These are phyloP conservation scores for Stachybotrys chlorohalonatus DNA, from an alignment of 2,329 filamentous ascomycete species.

Conservation along the genomic window DNA sequence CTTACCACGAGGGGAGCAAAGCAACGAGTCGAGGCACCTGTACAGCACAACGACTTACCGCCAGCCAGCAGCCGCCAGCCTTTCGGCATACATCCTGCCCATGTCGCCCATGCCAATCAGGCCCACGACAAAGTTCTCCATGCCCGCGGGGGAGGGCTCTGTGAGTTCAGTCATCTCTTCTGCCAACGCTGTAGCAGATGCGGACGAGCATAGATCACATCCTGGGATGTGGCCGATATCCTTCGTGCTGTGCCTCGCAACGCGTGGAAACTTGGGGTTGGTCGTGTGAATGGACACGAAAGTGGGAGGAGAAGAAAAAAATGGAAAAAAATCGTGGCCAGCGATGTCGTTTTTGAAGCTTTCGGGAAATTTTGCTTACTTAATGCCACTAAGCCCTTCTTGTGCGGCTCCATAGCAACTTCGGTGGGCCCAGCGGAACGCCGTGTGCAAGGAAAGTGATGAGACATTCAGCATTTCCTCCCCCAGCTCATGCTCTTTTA, in stretches of 20 bases:
- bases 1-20: constrained; percentile 8
- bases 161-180: neutral
- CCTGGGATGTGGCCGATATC: neutral
- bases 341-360: neutral
- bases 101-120: constrained; percentile 99
- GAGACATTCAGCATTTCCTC: neutral
- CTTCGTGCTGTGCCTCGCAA: no score
- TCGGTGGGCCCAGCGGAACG: no score
- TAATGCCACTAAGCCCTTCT: neutral
- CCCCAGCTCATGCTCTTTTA: neutral
- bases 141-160: constrained; percentile 27
- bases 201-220: neutral
- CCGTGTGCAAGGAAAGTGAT: no score
- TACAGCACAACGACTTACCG: constrained; percentile 49
- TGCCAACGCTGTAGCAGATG: no score
- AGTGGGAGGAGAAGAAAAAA: neutral
- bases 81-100: constrained; percentile 95
- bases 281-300: neutral
- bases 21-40: neutral
- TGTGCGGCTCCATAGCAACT: neutral
- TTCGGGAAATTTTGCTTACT: neutral
- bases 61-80: constrained; percentile 87
- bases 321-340: neutral
- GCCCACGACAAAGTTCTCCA: constrained; percentile 71
- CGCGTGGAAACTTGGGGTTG: no score